Percentiles rank a stretch among this genome's conserved stretches.
These are phyloP conservation scores for Ganoderma lingzhi DNA, from an alignment of 1,284 basidiomycete genomes.

Conservation along the genomic window DNA sequence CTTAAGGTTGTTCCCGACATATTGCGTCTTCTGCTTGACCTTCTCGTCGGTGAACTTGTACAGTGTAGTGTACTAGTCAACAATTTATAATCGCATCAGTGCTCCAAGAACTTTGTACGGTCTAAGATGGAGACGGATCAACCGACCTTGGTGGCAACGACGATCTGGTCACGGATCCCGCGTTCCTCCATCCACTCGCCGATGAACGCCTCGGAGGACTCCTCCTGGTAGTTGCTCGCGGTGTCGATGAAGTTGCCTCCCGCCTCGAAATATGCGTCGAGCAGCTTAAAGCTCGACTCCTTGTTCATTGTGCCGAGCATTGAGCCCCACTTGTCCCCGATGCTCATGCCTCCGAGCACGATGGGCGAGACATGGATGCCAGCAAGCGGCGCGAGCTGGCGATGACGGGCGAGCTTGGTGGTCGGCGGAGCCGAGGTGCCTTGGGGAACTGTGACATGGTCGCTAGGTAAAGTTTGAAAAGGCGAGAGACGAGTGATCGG, in stretches of 20 bases:
- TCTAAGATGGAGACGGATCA: background rate
- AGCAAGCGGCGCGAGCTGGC: conserved; percentile 48
- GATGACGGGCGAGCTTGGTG: conserved; percentile 50
- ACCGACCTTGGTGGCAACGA: conserved; percentile 49
- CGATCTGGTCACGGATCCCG: conserved; percentile 49
- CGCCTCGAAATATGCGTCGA: conserved; percentile 55
- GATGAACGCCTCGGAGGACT: conserved; percentile 40
- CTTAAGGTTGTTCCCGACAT: conserved; percentile 57
- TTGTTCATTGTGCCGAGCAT: conserved; percentile 36
- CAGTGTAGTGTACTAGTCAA: conserved; percentile 60
- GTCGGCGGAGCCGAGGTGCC: conserved; percentile 38
- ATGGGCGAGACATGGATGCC: conserved; percentile 49
- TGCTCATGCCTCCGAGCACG: conserved; percentile 56
- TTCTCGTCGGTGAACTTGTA: conserved; percentile 32
- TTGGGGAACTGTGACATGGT: background rate
- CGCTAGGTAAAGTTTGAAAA: background rate
- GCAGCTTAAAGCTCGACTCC: conserved; percentile 49
- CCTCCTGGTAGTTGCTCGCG: conserved; percentile 53
- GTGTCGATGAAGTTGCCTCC: conserved; percentile 67
- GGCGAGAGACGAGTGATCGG: background rate
- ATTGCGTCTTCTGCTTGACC: conserved; percentile 49
- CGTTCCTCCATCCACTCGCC: conserved; percentile 53
- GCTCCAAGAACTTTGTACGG: background rate
- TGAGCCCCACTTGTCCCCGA: conserved; percentile 52
- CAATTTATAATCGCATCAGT: background rate